Percentiles rank a stretch among this genome's conserved stretches.
Conservation (phyloP, 495 filamentous ascomycete species). For the Hyaloscypha finlandica region DNA sequence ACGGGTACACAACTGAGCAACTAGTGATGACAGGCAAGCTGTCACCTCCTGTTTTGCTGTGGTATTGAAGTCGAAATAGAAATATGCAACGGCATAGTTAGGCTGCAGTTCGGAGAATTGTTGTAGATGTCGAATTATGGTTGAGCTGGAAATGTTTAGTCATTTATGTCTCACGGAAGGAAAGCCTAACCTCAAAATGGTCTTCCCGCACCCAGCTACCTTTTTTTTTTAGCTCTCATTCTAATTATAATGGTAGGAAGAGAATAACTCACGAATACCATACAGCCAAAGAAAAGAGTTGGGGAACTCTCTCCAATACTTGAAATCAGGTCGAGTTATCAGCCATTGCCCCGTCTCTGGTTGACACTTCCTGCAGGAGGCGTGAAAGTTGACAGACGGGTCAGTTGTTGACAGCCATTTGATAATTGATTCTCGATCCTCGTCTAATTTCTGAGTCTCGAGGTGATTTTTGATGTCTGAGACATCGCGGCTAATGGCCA, state of each 20-base stretch:
- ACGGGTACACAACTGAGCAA: conserved; percentile 7
- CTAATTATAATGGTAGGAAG: neutral
- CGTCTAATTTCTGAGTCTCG: conserved; percentile 1
- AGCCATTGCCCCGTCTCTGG: conserved; percentile 36
- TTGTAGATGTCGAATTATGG: conserved; percentile 33
- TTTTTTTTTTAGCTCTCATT: neutral
- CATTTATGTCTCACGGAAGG: neutral
- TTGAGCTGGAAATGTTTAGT: conserved; percentile 33
- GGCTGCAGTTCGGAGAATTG: neutral
- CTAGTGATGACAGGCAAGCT: conserved; percentile 10
- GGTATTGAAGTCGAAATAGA: conserved; percentile 40
- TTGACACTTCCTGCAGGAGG: conserved; percentile 22
- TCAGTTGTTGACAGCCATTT: conserved; percentile 32
- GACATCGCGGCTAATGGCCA: conserved; percentile 1
- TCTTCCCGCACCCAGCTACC: conserved; percentile 40
- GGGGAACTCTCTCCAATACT: conserved; percentile 25
- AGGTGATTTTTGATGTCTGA: conserved; percentile 6
- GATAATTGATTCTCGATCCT: neutral
- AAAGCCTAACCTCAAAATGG: conserved; percentile 22
- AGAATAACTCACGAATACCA: conserved; percentile 31
- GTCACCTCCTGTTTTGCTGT: conserved; percentile 25
- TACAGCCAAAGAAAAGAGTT: conserved; percentile 37
- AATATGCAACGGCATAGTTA: conserved; percentile 26
- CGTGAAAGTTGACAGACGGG: conserved; percentile 29
- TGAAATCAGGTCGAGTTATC: conserved; percentile 24